Conservation (phyloP, 1,284 basidiomycete species). For the Heterobasidion occidentale region DNA sequence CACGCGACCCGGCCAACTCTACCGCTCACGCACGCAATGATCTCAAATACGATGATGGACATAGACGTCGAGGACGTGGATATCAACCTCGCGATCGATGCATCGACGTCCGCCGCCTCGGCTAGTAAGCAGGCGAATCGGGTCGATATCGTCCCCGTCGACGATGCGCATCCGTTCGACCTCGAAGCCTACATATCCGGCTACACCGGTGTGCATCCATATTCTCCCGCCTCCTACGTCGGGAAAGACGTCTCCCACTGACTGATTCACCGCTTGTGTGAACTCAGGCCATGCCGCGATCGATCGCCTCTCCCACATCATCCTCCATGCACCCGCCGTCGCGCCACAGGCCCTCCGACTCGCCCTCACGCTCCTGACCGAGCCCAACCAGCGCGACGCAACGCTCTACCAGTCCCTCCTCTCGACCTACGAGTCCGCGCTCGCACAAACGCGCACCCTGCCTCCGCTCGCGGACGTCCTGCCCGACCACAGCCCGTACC, state of each 20-base stretch:
- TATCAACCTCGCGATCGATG: constrained; percentile 4
- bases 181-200: constrained; percentile 62
- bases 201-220: constrained; percentile 41
- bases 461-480: constrained; percentile 41
- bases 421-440: constrained; percentile 46
- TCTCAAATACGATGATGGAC: constrained; percentile 17
- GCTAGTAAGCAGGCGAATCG: constrained; percentile 1
- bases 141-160: constrained; percentile 35
- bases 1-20: neutral
- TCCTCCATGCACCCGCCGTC: constrained; percentile 52
- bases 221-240: neutral
- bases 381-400: constrained; percentile 44
- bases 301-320: constrained; percentile 62
- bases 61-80: constrained; percentile 21
- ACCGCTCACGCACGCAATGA: neutral
- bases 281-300: constrained; percentile 57
- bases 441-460: constrained; percentile 29
- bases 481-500: constrained; percentile 39
- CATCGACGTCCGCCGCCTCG: constrained; percentile 4
- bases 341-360: constrained; percentile 62
- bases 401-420: constrained; percentile 48
- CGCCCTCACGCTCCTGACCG: constrained; percentile 52
- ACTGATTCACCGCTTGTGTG: neutral
- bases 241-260: no score
- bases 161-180: constrained; percentile 75